Base-by-base conservation (phyloP, 352 stramenopile species). In the Thraustochytrium striatum region DNA sequence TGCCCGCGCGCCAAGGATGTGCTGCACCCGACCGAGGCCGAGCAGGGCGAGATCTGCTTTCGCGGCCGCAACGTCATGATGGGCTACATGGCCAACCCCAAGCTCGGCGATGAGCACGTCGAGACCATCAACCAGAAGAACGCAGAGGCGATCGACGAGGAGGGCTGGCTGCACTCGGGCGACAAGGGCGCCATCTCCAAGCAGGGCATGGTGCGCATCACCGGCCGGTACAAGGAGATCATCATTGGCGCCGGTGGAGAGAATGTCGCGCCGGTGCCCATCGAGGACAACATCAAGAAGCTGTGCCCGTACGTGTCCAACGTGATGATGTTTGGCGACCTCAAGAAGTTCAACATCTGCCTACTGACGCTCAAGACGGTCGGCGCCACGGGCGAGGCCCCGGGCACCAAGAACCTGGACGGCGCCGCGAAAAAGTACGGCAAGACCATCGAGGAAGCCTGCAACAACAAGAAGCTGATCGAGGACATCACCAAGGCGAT, bases 211-310 rank as follows among this genome's bases (percentile, higher is more conserved):
- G 90, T 97, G 86, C 87, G 83, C 53, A 97, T 98, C 72, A 98
- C 94, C 19, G 94, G 94, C 25, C 91, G 94, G 72, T 97, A 97
- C 86, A 98, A 98, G 85, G 94, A 98, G 84, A 82, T 97, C 25
- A 94, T 98, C 69, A 91, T 96, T 79, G 97, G 92, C 53, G 92
- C 94, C 16, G 93, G 94, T 83, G 94, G 94, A 32, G 94, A 98
- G 83, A 98, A 98, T 85, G 87, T 98, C 11, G 86, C 94, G 25
- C 94, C 94, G 62, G 91, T 96, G 5, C 85, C 93, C 38, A 92
- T 97, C 79, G 92, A 97, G 72, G 88, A 97, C 81, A 87, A 85
- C 25, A 84, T 97, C 39, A 97, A 97, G 86, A 87, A 92, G 55
- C 89, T 94, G 61, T 78, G 97, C 5, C 86, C 86, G 41, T 72